Evolutionary conservation across 306 rosid species (phyloP).

Genomic region (Rubus idaeus): DNA sequence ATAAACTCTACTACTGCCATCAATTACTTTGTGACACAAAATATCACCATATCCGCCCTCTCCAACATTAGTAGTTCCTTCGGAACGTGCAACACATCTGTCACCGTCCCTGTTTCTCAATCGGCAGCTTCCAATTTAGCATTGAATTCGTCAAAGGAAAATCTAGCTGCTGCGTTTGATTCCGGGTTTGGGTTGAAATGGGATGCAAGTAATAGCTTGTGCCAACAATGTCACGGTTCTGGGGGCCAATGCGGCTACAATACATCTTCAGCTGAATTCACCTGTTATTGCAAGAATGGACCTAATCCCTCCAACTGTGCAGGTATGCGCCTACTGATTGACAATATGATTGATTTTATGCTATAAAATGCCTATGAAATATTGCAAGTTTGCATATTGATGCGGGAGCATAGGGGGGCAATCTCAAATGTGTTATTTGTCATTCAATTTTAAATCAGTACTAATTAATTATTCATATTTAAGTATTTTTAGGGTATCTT

Average conservation of each 20-base stretch:
- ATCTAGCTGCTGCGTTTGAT: slow-evolving; percentile 32
- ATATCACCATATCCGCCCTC: not conserved
- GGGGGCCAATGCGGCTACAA: slow-evolving; percentile 51
- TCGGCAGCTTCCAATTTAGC: slow-evolving; percentile 16
- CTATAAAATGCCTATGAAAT: no score
- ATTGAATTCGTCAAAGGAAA: not conserved
- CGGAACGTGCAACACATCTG: slow-evolving; percentile 28
- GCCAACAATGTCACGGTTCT: slow-evolving; percentile 33
- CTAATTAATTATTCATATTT: no score
- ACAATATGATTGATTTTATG: no score
- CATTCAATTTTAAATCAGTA: no score
- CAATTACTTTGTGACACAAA: slow-evolving; percentile 28
- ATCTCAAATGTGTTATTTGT: no score
- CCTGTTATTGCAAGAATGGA: slow-evolving; percentile 51
- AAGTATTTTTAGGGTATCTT: no score
- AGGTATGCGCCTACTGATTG: not conserved
- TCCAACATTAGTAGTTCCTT: not conserved
- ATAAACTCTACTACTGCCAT: not conserved
- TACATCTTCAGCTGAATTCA: slow-evolving; percentile 28
- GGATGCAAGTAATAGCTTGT: slow-evolving; percentile 37
- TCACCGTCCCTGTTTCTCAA: slow-evolving; percentile 28
- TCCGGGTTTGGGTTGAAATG: slow-evolving; percentile 50
- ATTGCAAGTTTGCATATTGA: no score
- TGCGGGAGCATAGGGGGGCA: no score
- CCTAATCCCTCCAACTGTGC: slow-evolving; percentile 30